Base-by-base conservation (phyloP, 2,329 filamentous ascomycete species). In the Magnaporthiopsis incrustans region DNA sequence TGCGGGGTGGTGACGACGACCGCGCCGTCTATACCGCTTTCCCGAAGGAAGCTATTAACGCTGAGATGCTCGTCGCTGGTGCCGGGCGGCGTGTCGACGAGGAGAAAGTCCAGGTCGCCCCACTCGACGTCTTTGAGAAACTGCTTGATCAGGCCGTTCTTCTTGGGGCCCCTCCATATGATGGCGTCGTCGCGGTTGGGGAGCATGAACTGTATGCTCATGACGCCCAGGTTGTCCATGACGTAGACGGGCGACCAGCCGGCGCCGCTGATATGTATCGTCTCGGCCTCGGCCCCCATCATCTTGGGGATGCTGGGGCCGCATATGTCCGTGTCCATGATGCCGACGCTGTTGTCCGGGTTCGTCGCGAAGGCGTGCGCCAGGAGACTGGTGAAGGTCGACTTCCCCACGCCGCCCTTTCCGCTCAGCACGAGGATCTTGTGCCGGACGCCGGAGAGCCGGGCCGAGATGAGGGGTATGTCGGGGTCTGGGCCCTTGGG, bases 281-380 rank as follows among this genome's bases (percentile, higher is more conserved):
- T 96, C 78, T 99, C 94, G 32, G 86, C 80, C 76, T 97, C 93
- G 1, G 97, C 94, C 44, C 95, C 95, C 88, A 99, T 93, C 94
- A 99, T 98, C 79, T 97, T 97, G 26, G 95, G 95, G 71, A 99
- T 97, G 68, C 88, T 92, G 0, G 95, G 95, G 0, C 95, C 95
- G 77, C 92, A 97, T 67, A 99, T 97, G 76, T 99, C 95, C 8
- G 95, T 96, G 77, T 99, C 95, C 92, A 98, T 97, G 70, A 99
- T 89, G 26, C 94, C 95, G 33, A 99, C 91, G 1, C 86, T 91
- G 64, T 81, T 89, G 59, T 89, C 85, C 0, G 89, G 86, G 74
- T 96, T 91, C 18, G 86, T 85, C 1, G 95, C 91, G 71, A 99
- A 96, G 1, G 91, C 93, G 73, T 97, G 92, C 2, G 91, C 90